Evolutionary conservation across 306 rosid species (phyloP).

Genomic region (Corylus americana): DNA sequence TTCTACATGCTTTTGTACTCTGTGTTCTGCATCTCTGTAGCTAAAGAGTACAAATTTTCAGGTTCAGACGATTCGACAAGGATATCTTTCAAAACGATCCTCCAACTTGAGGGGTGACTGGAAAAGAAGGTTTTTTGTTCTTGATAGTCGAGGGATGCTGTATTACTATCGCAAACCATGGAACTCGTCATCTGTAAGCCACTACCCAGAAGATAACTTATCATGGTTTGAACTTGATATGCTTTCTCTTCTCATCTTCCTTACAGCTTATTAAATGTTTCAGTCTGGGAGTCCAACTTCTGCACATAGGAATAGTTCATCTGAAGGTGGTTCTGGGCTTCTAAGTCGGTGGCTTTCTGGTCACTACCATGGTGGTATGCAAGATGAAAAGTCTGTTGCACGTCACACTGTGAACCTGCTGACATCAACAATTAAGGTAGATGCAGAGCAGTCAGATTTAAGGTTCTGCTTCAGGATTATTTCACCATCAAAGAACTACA

Average conservation of each 20-base stretch:
- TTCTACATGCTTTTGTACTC: slow-evolving; percentile 10
- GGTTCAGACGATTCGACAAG: slow-evolving; percentile 85
- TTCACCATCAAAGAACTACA: slow-evolving; percentile 70
- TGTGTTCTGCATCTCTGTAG: slow-evolving; percentile 23
- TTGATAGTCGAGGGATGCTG: slow-evolving; percentile 79
- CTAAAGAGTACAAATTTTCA: slow-evolving; percentile 30
- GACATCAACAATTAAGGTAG: slow-evolving; percentile 75
- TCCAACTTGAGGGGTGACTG: slow-evolving; percentile 87
- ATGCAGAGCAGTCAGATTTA: slow-evolving; percentile 80
- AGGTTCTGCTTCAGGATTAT: slow-evolving; percentile 89
- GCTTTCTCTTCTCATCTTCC: slow-evolving; percentile 22
- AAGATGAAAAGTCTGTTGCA: slow-evolving; percentile 70
- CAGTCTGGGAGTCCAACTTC: slow-evolving; percentile 58
- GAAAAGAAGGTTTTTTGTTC: slow-evolving; percentile 88
- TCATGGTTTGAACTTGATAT: slow-evolving; percentile 17
- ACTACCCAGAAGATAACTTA: slow-evolving; percentile 33
- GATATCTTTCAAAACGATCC: slow-evolving; percentile 83
- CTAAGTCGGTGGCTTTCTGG: slow-evolving; percentile 81
- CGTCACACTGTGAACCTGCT: slow-evolving; percentile 80
- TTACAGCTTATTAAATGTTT: slow-evolving; percentile 28
- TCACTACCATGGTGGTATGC: slow-evolving; percentile 73
- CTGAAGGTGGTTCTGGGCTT: slow-evolving; percentile 65
- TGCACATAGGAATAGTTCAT: slow-evolving; percentile 47
- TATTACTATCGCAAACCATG: slow-evolving; percentile 84
- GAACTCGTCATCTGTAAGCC: slow-evolving; percentile 61